Base-by-base conservation (phyloP, 345 rosid genomes). In the Psidium friedrichsthalianum region DNA sequence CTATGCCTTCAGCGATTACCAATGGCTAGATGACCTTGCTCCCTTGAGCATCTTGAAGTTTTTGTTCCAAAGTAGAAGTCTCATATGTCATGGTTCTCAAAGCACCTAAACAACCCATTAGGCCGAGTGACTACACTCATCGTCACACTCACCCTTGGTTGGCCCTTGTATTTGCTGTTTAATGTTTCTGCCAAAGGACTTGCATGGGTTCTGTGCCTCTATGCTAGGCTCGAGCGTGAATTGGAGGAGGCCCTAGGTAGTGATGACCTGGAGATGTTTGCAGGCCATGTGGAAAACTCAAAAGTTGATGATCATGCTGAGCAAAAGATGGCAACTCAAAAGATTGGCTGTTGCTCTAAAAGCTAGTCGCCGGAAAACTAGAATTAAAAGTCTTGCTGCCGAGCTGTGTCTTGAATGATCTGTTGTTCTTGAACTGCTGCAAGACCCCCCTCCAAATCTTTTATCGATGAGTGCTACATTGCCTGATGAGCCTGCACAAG, bases 391-490 rank as follows among this genome's bases (percentile, higher is more conserved):
- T 89, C 92, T 97, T 61, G 95, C 98, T 69, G 94, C 96, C 55
- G 98, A 95, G 89, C 85, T 95, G 64, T 95, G 96, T 90, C 98
- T 97, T 85, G 99, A 95, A 40, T 93, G 98, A 88, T 87, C 92
- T 64, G 64, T 95, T 82, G 95, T 97, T 87, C 97, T 97, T 74
- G 90, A 93, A 88, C 84, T 93, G 90, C 96, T 97, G 52, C 96
- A 98, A n/a, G 94, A 93, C 74, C 98, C 98, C 1, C 95, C 98
- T 86, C 96, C 98, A 1, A 91, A 91, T 86, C 98, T 97, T 86
- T 88, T 95, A 25, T 88, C 95, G 95, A 85, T 93, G 91, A 95
- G 96, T 91, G 98, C 96, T 82, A 86, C 94, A 27, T 86, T 95
- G 80, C 96, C 98, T 5, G 94, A 95, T 84, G 91, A 95, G 87